Conservation (phyloP, 2,329 filamentous ascomycete genomes). For the Phoma sp. region DNA sequence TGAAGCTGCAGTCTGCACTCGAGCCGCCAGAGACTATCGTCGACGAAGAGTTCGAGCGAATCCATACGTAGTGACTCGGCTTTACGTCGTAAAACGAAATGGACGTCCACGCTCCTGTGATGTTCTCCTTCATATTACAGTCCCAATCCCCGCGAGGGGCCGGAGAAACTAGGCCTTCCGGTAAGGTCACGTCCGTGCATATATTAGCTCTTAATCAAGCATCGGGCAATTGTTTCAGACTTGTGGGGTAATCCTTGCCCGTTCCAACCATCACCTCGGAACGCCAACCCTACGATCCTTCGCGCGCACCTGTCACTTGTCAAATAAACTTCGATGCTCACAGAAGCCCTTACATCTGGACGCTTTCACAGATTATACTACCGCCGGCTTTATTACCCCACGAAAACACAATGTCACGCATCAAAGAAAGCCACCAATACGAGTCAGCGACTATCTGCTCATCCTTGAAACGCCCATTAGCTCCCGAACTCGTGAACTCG, state of each 20-base stretch:
- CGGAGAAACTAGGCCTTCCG: constrained; percentile 19
- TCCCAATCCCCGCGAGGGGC: background rate
- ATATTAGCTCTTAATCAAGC: constrained; percentile 30
- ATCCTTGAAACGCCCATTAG: background rate
- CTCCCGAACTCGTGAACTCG: background rate
- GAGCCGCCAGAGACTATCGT: constrained; percentile 10
- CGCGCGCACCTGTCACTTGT: constrained; percentile 2
- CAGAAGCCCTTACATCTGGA: background rate
- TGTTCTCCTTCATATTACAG: background rate
- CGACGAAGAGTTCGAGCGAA: constrained; percentile 25
- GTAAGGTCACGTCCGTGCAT: constrained; percentile 12
- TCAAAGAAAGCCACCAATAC: constrained; percentile 23
- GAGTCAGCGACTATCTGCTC: background rate
- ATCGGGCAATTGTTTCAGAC: constrained; percentile 27
- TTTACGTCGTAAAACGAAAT: background rate
- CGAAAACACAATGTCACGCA: constrained; percentile 3
- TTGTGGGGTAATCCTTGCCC: constrained; percentile 18
- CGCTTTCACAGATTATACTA: constrained; percentile 1
- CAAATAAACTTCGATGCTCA: constrained; percentile 8
- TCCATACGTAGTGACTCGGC: constrained; percentile 8
- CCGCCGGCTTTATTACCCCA: constrained; percentile 14
- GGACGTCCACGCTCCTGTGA: background rate
- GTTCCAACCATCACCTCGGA: constrained; percentile 9
- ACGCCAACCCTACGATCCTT: constrained; percentile 7
- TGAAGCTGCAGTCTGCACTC: constrained; percentile 3